Evolutionary conservation across 169 alveolate species (phyloP).

Genomic region (Plasmodium falciparum): DNA sequence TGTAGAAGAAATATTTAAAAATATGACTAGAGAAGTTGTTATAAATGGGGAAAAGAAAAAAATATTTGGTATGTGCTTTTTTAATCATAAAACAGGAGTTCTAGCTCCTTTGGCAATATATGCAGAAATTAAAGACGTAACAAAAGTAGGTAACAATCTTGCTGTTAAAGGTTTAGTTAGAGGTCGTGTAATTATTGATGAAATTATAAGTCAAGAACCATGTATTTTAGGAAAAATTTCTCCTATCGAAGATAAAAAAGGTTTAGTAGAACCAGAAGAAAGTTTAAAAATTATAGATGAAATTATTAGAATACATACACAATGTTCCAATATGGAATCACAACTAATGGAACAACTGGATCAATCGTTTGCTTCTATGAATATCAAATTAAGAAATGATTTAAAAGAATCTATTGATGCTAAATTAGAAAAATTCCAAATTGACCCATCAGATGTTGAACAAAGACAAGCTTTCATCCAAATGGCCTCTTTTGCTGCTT

Average conservation of each 20-base stretch:
- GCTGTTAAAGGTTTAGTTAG: conserved; percentile 84
- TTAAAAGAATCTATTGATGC: conserved; percentile 85
- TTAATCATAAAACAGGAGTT: conserved; percentile 84
- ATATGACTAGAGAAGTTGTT: conserved; percentile 63
- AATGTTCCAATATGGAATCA: conserved; percentile 81
- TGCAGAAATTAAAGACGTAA: conserved; percentile 82
- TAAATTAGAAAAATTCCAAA: conserved; percentile 80
- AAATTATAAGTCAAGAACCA: conserved; percentile 85
- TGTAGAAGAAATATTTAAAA: conserved; percentile 85
- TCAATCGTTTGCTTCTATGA: conserved; percentile 85
- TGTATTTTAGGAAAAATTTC: conserved; percentile 83
- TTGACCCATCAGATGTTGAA: conserved; percentile 79
- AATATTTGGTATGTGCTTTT: conserved; percentile 86
- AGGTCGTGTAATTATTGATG: conserved; percentile 82
- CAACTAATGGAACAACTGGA: conserved; percentile 84
- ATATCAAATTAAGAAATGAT: conserved; percentile 80
- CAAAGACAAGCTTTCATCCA: conserved; percentile 86
- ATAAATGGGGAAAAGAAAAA: conserved; percentile 58
- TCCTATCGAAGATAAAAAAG: conserved; percentile 85
- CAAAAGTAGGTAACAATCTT: conserved; percentile 78
- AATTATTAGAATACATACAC: conserved; percentile 79
- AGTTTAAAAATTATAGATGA: conserved; percentile 84
- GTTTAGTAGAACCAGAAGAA: conserved; percentile 79
- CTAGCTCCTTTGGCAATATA: conserved; percentile 87
- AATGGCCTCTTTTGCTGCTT: conserved; percentile 86